phyloP scores from a whole-genome alignment of 2,329 filamentous ascomycete species.

The Trichophyton equinum region DNA sequence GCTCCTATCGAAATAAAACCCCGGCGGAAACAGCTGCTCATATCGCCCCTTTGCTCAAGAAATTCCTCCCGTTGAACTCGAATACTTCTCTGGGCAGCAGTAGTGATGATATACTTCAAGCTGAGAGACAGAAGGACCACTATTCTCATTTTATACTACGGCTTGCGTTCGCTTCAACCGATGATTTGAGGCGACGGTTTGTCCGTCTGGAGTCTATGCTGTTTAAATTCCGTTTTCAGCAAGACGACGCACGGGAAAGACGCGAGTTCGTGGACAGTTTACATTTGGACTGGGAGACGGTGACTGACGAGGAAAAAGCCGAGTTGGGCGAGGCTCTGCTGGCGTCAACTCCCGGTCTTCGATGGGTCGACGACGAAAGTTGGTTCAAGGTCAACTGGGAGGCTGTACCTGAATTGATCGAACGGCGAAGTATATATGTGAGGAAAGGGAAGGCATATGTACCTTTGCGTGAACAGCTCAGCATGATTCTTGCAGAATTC shows the following conservation, averaged over 20 bases:
- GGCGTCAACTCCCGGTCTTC: constrained; percentile 40
- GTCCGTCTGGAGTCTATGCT: constrained; percentile 76
- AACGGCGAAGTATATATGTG: constrained; percentile 63
- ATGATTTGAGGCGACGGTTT: constrained; percentile 80
- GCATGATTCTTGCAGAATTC: constrained; percentile 83
- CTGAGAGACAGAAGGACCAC: constrained; percentile 85
- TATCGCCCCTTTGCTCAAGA: constrained; percentile 76
- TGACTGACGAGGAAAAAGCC: constrained; percentile 68
- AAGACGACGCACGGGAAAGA: constrained; percentile 62
- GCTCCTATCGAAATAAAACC: constrained; percentile 83
- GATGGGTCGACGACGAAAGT: constrained; percentile 56
- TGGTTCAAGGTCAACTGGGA: constrained; percentile 99
- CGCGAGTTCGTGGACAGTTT: constrained; percentile 63
- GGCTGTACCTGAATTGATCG: constrained; percentile 78
- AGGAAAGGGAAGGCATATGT: constrained; percentile 81
- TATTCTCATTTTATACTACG: constrained; percentile 96
- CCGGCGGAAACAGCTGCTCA: constrained; percentile 69
- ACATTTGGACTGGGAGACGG: constrained; percentile 71
- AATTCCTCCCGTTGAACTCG: constrained; percentile 68
- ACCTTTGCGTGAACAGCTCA: constrained; percentile 71
- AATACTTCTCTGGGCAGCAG: constrained; percentile 52
- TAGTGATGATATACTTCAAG: constrained; percentile 42
- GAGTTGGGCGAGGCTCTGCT: constrained; percentile 50
- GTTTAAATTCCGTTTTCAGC: constrained; percentile 68
- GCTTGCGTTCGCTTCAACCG: constrained; percentile 80